Base-by-base conservation (phyloP, 495 filamentous ascomycete species). In the Neurospora sublineolata region DNA sequence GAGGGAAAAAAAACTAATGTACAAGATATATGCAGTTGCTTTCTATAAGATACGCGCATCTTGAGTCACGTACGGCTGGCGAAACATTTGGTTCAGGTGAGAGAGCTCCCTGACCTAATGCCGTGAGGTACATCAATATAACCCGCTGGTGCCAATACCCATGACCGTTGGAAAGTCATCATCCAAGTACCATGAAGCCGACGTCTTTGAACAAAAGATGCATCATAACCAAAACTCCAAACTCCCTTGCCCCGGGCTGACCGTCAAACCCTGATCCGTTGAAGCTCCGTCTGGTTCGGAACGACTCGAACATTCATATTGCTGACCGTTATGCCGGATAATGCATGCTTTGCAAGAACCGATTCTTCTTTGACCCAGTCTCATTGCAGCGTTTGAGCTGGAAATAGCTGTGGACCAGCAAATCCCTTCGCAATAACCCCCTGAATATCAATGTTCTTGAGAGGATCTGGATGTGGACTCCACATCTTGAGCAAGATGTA, bases 401-500 rank as follows among this genome's bases (percentile, higher is more conserved):
- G 78, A 94, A 93, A 79, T 87, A 95, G 71, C 93, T 86, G 52
- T 37, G 92, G 90, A 39, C 94, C 93, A 0, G 92, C 91, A 81
- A 89, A 97, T 0, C 94, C 94, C 76, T 91, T 88, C 3, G 87
- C 89, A 73, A 92, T 84, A 37, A 97, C 87, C 40, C 88, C 92
- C 80, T 97, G 89, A 44, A 97, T 93, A 79, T 97, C 91, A 72
- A 97, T 94, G 75, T 95, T 96, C 67, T 84, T 84, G 18, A 74
- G 44, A 14, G 80, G 77, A 52, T 84, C 82, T 23, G 84, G 84
- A 60, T 84, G 83, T 9, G 93, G 90, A 79, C 87, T 93, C 92
- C 92, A 97, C 75, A 96, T 86, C 83, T 96, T 96, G 73, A 97
- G 83, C 46, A 97, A 77, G 70, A 97, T 90, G 78, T 88, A 94